Conservation (phyloP, 441 rosid species). For the Francoa sonchifolia region DNA sequence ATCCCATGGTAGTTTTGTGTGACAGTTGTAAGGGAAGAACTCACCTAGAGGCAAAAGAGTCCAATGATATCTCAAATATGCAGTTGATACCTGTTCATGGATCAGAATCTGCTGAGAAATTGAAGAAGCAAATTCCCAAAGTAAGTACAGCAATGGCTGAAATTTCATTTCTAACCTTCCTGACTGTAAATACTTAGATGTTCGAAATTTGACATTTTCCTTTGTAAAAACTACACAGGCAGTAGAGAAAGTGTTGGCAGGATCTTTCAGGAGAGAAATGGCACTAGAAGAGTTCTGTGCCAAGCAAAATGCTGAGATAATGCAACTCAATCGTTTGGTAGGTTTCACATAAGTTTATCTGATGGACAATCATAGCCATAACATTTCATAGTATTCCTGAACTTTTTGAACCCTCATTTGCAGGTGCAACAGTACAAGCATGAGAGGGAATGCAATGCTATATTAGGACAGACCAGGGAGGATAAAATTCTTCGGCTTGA, state of each 20-base stretch:
- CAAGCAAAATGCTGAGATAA: constrained; percentile 83
- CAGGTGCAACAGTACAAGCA: constrained; percentile 98
- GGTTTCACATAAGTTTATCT: constrained; percentile 14
- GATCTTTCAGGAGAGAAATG: constrained; percentile 97
- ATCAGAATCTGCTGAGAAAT: constrained; percentile 45
- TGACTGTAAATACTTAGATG: not conserved
- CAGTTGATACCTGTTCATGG: constrained; percentile 55
- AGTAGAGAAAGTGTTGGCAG: constrained; percentile 91
- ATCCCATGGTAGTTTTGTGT: constrained; percentile 35
- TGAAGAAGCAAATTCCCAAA: constrained; percentile 71
- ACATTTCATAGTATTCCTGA: constrained; percentile 7
- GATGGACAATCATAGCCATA: not conserved
- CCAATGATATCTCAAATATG: constrained; percentile 36
- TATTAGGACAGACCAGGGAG: constrained; percentile 83
- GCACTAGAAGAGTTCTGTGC: constrained; percentile 88
- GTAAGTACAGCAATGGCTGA: constrained; percentile 23
- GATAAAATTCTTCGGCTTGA: constrained; percentile 89
- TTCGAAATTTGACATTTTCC: constrained; percentile 7
- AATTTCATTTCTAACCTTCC: not conserved
- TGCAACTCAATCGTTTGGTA: constrained; percentile 94
- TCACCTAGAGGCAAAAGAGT: constrained; percentile 37
- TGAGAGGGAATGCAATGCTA: constrained; percentile 92
- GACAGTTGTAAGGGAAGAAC: constrained; percentile 45
- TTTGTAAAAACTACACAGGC: constrained; percentile 45
- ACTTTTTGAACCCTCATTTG: constrained; percentile 13